Evolutionary conservation across 2,329 filamentous ascomycete genomes (phyloP).

Genomic region (Nothophoma quercina): DNA sequence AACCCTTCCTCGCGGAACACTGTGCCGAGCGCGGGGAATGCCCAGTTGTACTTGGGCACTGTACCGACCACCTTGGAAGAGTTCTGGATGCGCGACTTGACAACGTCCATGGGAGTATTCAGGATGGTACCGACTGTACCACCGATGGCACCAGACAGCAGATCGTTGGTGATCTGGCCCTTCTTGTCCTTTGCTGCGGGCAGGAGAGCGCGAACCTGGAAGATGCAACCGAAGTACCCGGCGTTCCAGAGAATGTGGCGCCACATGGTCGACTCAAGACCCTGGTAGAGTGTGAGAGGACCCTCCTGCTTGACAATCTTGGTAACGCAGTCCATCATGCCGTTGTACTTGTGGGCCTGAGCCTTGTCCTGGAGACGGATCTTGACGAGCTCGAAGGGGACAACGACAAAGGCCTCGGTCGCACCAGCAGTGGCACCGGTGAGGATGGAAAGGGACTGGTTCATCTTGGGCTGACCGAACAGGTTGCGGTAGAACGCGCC

Average conservation of each 20-base stretch:
- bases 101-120: constrained; percentile 96
- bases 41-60: constrained; percentile 98
- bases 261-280: constrained; percentile 96
- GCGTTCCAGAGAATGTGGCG: constrained; percentile 93
- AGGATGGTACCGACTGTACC: constrained; percentile 90
- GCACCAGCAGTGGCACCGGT: constrained; percentile 95
- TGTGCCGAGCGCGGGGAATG: constrained; percentile 83
- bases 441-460: constrained; percentile 86
- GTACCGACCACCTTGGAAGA: constrained; percentile 81
- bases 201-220: constrained; percentile 88
- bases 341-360: constrained; percentile 85
- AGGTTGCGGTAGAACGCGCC: constrained; percentile 89
- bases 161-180: constrained; percentile 83
- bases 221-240: constrained; percentile 98
- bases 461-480: constrained; percentile 88
- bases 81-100: constrained; percentile 98
- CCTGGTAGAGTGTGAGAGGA: constrained; percentile 89
- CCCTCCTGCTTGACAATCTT: constrained; percentile 89
- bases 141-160: constrained; percentile 85
- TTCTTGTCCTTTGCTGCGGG: constrained; percentile 83
- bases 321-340: constrained; percentile 78
- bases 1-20: constrained; percentile 95
- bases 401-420: constrained; percentile 95
- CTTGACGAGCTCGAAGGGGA: constrained; percentile 98
- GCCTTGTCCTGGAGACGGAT: constrained; percentile 97